phyloP scores from a whole-genome alignment of 2,329 filamentous ascomycete species.

The Aspergillus brasiliensis region DNA sequence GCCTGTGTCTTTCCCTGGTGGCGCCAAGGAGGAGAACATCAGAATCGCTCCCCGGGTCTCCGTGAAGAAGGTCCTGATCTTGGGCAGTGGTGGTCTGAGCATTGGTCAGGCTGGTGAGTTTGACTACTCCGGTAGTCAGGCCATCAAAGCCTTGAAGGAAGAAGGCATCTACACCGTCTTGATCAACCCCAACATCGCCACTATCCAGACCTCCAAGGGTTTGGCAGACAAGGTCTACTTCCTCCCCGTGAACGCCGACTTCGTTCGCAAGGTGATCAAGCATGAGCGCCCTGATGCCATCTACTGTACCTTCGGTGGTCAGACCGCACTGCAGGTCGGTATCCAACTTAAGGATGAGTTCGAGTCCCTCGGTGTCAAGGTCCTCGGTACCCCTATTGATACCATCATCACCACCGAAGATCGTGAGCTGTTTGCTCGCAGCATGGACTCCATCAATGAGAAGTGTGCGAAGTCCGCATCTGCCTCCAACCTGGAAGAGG shows the following conservation, averaged over 20 bases:
- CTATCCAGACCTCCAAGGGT: slow-evolving; percentile 97
- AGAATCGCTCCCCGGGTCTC: slow-evolving; percentile 74
- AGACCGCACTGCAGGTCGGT: slow-evolving; percentile 94
- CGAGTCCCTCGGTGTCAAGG: slow-evolving; percentile 84
- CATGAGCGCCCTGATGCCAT: slow-evolving; percentile 95
- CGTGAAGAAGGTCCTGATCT: slow-evolving; percentile 91
- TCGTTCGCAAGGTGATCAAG: slow-evolving; percentile 95
- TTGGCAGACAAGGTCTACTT: slow-evolving; percentile 99
- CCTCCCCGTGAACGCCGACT: slow-evolving; percentile 92
- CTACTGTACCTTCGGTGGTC: slow-evolving; percentile 96
- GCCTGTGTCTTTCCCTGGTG: slow-evolving; percentile 85
- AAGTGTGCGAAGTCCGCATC: slow-evolving; percentile 98
- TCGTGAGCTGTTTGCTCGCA: slow-evolving; percentile 92
- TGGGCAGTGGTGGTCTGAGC: slow-evolving; percentile 91
- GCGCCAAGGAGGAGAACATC: slow-evolving; percentile 76
- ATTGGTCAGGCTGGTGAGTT: slow-evolving; percentile 99
- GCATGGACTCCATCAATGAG: slow-evolving; percentile 97
- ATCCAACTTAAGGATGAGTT: slow-evolving; percentile 98
- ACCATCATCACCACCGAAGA: slow-evolving; percentile 99
- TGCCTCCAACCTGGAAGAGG: slow-evolving; percentile 84
- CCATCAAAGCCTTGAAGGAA: slow-evolving; percentile 96
- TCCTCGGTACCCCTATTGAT: slow-evolving; percentile 93
- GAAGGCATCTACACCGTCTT: slow-evolving; percentile 97
- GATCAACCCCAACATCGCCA: slow-evolving; percentile 99
- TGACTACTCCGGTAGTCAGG: slow-evolving; percentile 97